phyloP scores from a whole-genome alignment of 768 basidiomycete species.

The Mycena floridula region DNA sequence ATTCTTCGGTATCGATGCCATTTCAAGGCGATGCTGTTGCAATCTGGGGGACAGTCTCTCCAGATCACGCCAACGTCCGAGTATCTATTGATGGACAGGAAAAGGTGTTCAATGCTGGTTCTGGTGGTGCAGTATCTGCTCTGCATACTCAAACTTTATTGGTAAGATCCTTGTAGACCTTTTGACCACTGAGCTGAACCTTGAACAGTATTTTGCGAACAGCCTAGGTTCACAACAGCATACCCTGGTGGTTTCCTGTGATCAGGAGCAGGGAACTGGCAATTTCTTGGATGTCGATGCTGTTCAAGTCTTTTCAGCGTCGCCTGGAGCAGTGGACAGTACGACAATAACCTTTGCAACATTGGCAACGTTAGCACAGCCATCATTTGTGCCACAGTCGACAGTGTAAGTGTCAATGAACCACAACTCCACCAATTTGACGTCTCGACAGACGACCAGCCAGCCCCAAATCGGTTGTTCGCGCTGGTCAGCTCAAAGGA shows the following conservation, averaged over 20 bases:
- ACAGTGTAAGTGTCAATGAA: no score
- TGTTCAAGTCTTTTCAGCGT: constrained; percentile 29
- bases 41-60: constrained; percentile 45
- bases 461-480: not conserved
- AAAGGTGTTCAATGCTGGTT: constrained; percentile 27
- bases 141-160: constrained; percentile 22
- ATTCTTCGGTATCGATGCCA: constrained; percentile 34
- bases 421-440: no score
- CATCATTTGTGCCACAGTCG: no score
- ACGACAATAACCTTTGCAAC: no score
- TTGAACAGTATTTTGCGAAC: constrained; percentile 34
- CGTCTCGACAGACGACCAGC: not conserved
- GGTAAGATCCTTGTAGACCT: constrained; percentile 15
- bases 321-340: no score
- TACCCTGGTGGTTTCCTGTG: constrained; percentile 28
- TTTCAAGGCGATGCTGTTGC: constrained; percentile 51
- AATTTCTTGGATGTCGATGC: constrained; percentile 41
- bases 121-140: constrained; percentile 13
- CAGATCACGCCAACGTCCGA: constrained; percentile 43
- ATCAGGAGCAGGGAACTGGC: constrained; percentile 22
- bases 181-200: not conserved
- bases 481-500: no score
- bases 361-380: no score
- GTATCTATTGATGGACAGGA: constrained; percentile 37
- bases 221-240: constrained; percentile 33